These are phyloP conservation scores for Trametes pubescens DNA, from an alignment of 1,284 basidiomycete genomes.

Conservation along the genomic window DNA sequence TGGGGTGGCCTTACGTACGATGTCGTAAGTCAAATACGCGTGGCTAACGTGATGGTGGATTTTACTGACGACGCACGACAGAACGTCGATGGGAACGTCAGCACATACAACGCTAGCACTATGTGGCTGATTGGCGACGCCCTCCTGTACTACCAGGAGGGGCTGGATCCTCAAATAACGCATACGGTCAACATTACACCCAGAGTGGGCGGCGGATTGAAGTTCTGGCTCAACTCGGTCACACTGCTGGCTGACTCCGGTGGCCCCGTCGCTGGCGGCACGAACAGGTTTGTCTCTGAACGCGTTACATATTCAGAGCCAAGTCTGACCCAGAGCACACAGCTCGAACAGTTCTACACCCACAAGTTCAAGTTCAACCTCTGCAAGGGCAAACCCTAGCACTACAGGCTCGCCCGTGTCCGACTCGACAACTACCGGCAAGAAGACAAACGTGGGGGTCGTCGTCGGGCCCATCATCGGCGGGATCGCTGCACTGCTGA, in stretches of 20 bases:
- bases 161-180: constrained; percentile 41
- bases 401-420: background rate
- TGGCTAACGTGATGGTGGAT: background rate
- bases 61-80: background rate
- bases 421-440: background rate
- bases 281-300: constrained; percentile 1
- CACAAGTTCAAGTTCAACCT: background rate
- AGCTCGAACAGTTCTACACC: background rate
- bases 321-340: background rate
- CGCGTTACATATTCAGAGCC: background rate
- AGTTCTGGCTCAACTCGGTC: constrained; percentile 35
- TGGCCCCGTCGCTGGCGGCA: background rate
- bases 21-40: constrained; percentile 37
- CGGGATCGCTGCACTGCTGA: constrained; percentile 14
- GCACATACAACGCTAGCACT: constrained; percentile 43
- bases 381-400: background rate
- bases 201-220: constrained; percentile 26
- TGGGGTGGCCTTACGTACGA: constrained; percentile 40
- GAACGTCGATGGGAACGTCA: constrained; percentile 39
- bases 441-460: constrained; percentile 17
- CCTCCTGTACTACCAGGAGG: constrained; percentile 45
- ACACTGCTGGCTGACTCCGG: constrained; percentile 22
- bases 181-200: constrained; percentile 44
- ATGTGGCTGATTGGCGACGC: constrained; percentile 45
- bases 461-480: constrained; percentile 25